Percentiles rank a stretch among this genome's conserved stretches.
Conservation (phyloP, 2,329 filamentous ascomycete genomes). For the Cryphonectria carpinicola region DNA sequence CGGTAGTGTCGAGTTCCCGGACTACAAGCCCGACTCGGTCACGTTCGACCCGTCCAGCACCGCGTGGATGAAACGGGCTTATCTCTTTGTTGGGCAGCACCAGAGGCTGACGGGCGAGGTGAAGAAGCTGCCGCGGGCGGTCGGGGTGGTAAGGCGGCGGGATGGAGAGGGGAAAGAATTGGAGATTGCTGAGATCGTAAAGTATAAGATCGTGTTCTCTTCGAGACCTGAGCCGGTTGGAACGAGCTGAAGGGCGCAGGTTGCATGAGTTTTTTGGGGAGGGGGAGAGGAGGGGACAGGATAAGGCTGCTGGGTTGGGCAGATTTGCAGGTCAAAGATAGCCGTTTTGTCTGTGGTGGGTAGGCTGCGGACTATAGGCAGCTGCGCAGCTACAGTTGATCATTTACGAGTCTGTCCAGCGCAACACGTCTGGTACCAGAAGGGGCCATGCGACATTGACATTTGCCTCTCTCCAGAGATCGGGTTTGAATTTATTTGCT, state of each 20-base stretch:
- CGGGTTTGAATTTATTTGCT: background rate
- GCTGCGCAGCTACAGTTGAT: background rate
- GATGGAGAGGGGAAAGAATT: conserved; percentile 58
- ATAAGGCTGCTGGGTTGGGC: background rate
- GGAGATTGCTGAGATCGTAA: conserved; percentile 86
- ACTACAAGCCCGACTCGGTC: conserved; percentile 61
- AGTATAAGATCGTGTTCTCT: conserved; percentile 85
- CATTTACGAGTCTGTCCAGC: background rate
- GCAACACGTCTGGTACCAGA: background rate
- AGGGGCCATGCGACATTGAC: background rate
- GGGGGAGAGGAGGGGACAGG: too few relatives aligned
- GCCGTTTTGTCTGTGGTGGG: background rate
- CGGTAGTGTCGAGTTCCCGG: conserved; percentile 48
- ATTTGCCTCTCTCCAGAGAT: background rate
- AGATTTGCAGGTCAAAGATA: background rate
- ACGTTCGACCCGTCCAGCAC: conserved; percentile 52
- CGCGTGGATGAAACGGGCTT: conserved; percentile 87
- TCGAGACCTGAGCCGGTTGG: conserved; percentile 84
- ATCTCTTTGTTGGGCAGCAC: conserved; percentile 85
- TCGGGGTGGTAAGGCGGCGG: conserved; percentile 75
- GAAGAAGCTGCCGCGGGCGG: conserved; percentile 77
- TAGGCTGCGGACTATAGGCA: background rate
- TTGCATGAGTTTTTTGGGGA: background rate
- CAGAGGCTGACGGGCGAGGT: conserved; percentile 89
- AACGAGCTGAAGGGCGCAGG: conserved; percentile 32